These are phyloP conservation scores for Umbelopsis vinacea DNA, from an alignment of 192 early-diverging fungal genomes.

Conservation along the genomic window DNA sequence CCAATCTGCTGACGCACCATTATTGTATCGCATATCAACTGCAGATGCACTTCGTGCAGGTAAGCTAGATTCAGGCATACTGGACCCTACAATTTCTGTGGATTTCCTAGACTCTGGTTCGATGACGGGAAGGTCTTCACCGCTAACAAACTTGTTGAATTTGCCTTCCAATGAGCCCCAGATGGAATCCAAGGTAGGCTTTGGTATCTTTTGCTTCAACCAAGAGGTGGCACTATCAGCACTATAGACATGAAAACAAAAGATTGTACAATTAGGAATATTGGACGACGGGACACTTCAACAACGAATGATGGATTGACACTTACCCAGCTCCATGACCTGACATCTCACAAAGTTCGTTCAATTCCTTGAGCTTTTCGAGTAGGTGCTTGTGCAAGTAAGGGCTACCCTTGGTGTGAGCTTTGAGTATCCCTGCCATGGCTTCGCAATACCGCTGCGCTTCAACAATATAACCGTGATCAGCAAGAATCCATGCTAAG, in stretches of 20 bases:
- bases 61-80: not conserved
- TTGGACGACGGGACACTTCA: not conserved
- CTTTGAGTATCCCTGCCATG: slow-evolving; percentile 71
- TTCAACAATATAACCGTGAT: slow-evolving; percentile 73
- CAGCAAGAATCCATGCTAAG: slow-evolving; percentile 81
- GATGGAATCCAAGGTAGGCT: slow-evolving; percentile 58
- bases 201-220: slow-evolving; percentile 55
- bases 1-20: not conserved
- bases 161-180: slow-evolving; percentile 63
- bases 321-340: slow-evolving; percentile 33
- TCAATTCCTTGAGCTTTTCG: slow-evolving; percentile 74
- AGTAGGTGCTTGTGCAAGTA: slow-evolving; percentile 78
- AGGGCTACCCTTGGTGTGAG: slow-evolving; percentile 75
- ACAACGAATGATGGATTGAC: not conserved
- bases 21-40: slow-evolving; percentile 26
- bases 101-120: slow-evolving; percentile 44
- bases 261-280: not conserved
- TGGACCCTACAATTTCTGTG: slow-evolving; percentile 39
- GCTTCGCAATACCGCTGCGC: slow-evolving; percentile 81
- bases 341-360: slow-evolving; percentile 59
- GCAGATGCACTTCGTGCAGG: slow-evolving; percentile 35
- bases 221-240: slow-evolving; percentile 36
- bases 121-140: slow-evolving; percentile 48
- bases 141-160: slow-evolving; percentile 65
- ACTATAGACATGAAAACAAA: slow-evolving; percentile 1